Conservation (phyloP, 805 yeast species). For the Suhomyces kilbournensis region DNA sequence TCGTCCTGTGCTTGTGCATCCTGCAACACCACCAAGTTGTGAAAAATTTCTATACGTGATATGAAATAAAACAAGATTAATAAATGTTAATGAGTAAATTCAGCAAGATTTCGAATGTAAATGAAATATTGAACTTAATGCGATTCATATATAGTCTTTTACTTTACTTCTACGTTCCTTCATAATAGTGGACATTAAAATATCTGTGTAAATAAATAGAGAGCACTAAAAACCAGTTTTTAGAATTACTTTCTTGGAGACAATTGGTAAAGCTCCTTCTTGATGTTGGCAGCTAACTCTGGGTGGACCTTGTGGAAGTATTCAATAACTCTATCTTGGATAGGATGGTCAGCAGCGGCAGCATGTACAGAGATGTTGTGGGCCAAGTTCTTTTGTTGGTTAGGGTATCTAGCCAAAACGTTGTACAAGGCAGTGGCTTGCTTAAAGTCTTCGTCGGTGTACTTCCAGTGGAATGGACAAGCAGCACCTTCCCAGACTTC, state of each 20-base stretch:
- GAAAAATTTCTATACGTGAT: background rate
- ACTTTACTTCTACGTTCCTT: background rate
- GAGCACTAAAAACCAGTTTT: background rate
- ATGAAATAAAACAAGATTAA: background rate
- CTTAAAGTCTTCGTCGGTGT: conserved; percentile 66
- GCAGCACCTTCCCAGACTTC: conserved; percentile 84
- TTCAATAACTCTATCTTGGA: conserved; percentile 76
- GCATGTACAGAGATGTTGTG: conserved; percentile 82
- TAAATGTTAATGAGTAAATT: background rate
- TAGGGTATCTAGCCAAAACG: conserved; percentile 71
- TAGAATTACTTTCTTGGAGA: conserved; percentile 43
- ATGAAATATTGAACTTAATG: no score
- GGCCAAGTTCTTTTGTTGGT: conserved; percentile 81
- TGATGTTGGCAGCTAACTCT: conserved; percentile 64
- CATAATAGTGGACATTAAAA: background rate
- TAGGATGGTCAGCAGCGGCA: conserved; percentile 61
- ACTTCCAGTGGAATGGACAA: conserved; percentile 82
- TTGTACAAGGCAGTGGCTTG: conserved; percentile 80
- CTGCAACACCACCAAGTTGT: conserved; percentile 43
- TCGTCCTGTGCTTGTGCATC: conserved; percentile 38
- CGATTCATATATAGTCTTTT: background rate
- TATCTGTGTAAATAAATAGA: background rate
- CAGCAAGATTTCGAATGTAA: background rate
- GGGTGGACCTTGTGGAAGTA: conserved; percentile 73
- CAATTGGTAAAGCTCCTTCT: conserved; percentile 55